phyloP scores from a whole-genome alignment of 2,329 filamentous ascomycete genomes.

The Penicillium sp. region DNA sequence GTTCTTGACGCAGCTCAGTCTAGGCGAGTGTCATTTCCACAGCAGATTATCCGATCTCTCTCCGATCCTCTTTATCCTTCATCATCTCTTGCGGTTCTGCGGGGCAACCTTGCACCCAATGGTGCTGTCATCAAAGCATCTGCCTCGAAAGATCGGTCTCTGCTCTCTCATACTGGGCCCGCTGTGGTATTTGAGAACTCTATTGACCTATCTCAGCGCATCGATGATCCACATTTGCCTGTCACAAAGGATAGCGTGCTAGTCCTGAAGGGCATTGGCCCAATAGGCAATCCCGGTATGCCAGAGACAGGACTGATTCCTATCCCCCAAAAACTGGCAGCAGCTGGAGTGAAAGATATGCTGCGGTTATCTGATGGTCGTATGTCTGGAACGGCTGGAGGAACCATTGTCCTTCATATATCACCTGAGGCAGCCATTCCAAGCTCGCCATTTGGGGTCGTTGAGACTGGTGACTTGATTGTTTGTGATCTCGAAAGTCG shows the following conservation, averaged over 20 bases:
- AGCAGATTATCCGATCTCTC: constrained; percentile 46
- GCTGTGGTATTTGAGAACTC: constrained; percentile 53
- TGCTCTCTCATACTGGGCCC: constrained; percentile 47
- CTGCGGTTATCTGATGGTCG: constrained; percentile 55
- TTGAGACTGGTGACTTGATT: constrained; percentile 51
- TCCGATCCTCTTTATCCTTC: constrained; percentile 46
- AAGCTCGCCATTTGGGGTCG: constrained; percentile 50
- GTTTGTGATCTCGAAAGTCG: constrained; percentile 47
- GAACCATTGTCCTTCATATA: constrained; percentile 56
- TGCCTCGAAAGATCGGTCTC: constrained; percentile 48
- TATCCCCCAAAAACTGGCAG: constrained; percentile 51
- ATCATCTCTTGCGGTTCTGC: constrained; percentile 49
- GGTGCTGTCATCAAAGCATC: constrained; percentile 54
- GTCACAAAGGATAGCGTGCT: constrained; percentile 49
- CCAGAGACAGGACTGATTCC: constrained; percentile 55
- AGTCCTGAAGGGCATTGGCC: constrained; percentile 52
- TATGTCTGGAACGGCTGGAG: constrained; percentile 58
- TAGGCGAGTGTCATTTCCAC: constrained; percentile 42
- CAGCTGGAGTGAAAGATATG: constrained; percentile 54
- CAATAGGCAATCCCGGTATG: constrained; percentile 55
- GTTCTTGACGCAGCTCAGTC: constrained; percentile 46
- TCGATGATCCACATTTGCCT: constrained; percentile 47
- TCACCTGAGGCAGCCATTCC: constrained; percentile 53
- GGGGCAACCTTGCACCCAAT: constrained; percentile 51
- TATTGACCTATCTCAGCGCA: constrained; percentile 46